These are phyloP conservation scores for Isochrysis galbana DNA, from an alignment of 78 protist genomes.

Conservation along the genomic window DNA sequence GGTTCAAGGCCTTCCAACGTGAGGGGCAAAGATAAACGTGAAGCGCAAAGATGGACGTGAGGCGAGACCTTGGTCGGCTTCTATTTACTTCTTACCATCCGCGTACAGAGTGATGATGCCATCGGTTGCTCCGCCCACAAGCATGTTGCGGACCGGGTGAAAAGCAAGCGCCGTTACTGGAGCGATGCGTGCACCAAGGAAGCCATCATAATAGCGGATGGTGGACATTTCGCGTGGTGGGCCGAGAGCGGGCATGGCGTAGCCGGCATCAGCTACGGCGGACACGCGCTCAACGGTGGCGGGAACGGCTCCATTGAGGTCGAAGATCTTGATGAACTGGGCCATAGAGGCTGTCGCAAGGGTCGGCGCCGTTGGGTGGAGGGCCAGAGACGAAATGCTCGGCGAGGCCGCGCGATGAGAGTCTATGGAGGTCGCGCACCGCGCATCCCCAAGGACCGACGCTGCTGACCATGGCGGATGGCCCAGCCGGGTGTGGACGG, in stretches of 20 bases:
- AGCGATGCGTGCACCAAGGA: conserved; percentile 87
- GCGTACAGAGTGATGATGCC: conserved; percentile 66
- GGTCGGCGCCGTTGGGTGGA: conserved; percentile 65
- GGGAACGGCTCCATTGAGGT: conserved; percentile 41
- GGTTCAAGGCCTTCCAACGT: too few species aligned
- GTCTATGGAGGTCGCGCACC: not conserved
- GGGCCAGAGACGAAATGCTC: conserved; percentile 41
- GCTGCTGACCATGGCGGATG: conserved; percentile 29
- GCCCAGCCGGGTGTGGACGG: too few species aligned
- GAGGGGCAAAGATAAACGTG: too few species aligned
- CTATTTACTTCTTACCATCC: too few species aligned
- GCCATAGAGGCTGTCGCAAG: conserved; percentile 53
- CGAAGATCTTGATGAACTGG: conserved; percentile 54
- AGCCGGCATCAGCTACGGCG: not conserved
- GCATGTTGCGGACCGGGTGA: conserved; percentile 74
- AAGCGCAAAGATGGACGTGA: too few species aligned
- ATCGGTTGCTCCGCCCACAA: conserved; percentile 84
- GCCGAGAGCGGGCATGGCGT: too few species aligned
- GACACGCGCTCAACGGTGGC: too few species aligned
- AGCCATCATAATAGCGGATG: conserved; percentile 80
- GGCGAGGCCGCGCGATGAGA: not conserved
- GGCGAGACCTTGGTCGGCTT: too few species aligned
- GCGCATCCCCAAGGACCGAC: conserved; percentile 39
- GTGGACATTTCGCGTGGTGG: conserved; percentile 27
- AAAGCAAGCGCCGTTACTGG: conserved; percentile 80